Base-by-base conservation (phyloP, 2,329 filamentous ascomycete species). In the Fusarium sp. region DNA sequence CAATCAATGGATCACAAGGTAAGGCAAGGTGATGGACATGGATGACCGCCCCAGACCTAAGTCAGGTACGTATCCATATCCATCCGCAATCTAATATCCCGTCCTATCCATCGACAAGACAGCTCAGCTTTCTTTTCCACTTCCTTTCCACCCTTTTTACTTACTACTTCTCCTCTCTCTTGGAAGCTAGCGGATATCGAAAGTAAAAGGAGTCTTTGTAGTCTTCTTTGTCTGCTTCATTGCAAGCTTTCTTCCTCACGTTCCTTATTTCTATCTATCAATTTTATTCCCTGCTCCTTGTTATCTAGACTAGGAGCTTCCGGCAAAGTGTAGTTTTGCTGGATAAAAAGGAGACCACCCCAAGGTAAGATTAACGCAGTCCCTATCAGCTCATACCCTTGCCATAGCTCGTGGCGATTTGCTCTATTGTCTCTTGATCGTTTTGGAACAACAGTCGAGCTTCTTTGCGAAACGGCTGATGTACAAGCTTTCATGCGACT, bases 61-160 rank as follows among this genome's bases (percentile, higher is more conserved):
- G 8, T 53, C 47, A 58, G 68, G 68, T 71, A 71, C 69, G 69
- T 71, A 71, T 68, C 64, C 65, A 71, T 71, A 71, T 68, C 64
- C 65, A 71, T 68, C 46, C 65, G 65, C 58, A 69, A 67, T 70
- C 65, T 71, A 71, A 71, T 71, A 71, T 71, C 68, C 69, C 63
- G 63, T 66, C 44, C 63, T 34, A 16, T 22, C 48, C 47, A 65
- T 58, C 25, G 41, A 66, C 68, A 62, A 71, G 69, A 69, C 68
- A 71, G 68, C 68, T 71, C 61, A 64, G 59, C 62, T 64, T 58
- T 66, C 66, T 65, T n/a, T 27, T 27, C 24, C 25, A 47, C 41
- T 55, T 68, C 51, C 49, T 49, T 63, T 62, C 15, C 38, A 57
- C 47, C 61, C 46, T 65, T 60, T 47, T 53, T 38, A 38, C 18